These are phyloP conservation scores for Pseudodiploospora longispora DNA, from an alignment of 2,329 filamentous ascomycete genomes.

Conservation along the genomic window DNA sequence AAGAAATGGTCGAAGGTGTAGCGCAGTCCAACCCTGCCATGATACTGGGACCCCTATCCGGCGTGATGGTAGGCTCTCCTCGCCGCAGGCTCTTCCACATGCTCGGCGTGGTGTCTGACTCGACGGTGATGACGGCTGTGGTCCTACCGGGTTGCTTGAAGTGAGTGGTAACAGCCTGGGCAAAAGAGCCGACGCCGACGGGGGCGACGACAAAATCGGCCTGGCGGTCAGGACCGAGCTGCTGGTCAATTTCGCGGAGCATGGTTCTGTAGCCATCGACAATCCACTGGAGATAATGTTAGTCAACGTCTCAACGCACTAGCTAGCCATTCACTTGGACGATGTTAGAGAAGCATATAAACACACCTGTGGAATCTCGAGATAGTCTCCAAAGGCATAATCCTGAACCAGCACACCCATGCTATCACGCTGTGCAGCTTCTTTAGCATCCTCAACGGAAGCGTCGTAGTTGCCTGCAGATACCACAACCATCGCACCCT, in stretches of 20 bases:
- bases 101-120: constrained; percentile 58
- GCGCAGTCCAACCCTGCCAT: constrained; percentile 71
- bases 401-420: constrained; percentile 57
- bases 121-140: constrained; percentile 53
- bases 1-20: constrained; percentile 57
- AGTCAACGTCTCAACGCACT: not conserved
- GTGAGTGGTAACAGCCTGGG: constrained; percentile 58
- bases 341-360: not conserved
- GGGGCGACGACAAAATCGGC: constrained; percentile 50
- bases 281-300: constrained; percentile 46
- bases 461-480: constrained; percentile 56
- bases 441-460: constrained; percentile 42
- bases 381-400: constrained; percentile 57
- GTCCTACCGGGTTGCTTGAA: constrained; percentile 41
- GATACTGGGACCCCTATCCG: constrained; percentile 54
- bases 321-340: not conserved
- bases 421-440: constrained; percentile 29
- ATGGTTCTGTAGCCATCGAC: constrained; percentile 72
- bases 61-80: constrained; percentile 36
- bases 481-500: constrained; percentile 53
- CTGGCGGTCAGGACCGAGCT: constrained; percentile 32
- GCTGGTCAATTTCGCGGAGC: constrained; percentile 57
- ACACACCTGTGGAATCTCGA: constrained; percentile 51
- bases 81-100: constrained; percentile 44
- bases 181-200: constrained; percentile 66